Base-by-base conservation (phyloP, 352 stramenopile genomes). In the Pilasporangium apinafurcum region DNA sequence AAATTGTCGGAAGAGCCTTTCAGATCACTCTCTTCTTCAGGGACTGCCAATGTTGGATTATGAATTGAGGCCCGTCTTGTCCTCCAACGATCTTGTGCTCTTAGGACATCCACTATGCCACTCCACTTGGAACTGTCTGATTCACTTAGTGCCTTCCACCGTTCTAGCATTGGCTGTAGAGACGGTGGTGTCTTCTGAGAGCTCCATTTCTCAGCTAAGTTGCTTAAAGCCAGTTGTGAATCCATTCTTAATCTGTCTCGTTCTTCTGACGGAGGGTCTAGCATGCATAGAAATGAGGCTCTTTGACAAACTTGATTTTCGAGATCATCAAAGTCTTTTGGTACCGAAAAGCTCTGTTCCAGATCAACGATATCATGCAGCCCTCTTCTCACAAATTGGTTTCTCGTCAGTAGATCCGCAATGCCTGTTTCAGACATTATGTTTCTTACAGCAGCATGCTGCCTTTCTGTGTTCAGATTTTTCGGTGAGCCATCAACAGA, bases 131-230 rank as follows among this genome's bases (percentile, higher is more conserved):
- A 88, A 21, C 71, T 86, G 38, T 95, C 83, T 8, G 59, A 67
- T 41, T 92, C 68, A 8, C 69, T 50, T 22, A 95, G 33, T 8
- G 66, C 86, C 56, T 82, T 83, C 83, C 83, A 95, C 8, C 83
- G 61, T 40, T 95, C 83, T 24, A 92, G 66, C 80, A 95, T 92
- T 8, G 83, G 83, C 30, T 95, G 74, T 24, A 95, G 48, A 1
- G 73, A 89, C 12, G 82, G 82, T 22, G 78, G 79, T 1, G 82
- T 90, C 34, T 86, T 88, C 36, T 92, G 72, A 2, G 79, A 46
- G 43, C 77, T 90, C 82, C 82, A 94, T 27, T 94, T 94, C 35
- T 94, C 79, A 8, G 82, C 82, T 25, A 94, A 51, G 37, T 94
- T 88, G 30, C 77, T 86, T 1, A 94, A 51, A 1, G 82, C 82